Base-by-base conservation (phyloP, 495 filamentous ascomycete genomes). In the Filosporella fistucella region DNA sequence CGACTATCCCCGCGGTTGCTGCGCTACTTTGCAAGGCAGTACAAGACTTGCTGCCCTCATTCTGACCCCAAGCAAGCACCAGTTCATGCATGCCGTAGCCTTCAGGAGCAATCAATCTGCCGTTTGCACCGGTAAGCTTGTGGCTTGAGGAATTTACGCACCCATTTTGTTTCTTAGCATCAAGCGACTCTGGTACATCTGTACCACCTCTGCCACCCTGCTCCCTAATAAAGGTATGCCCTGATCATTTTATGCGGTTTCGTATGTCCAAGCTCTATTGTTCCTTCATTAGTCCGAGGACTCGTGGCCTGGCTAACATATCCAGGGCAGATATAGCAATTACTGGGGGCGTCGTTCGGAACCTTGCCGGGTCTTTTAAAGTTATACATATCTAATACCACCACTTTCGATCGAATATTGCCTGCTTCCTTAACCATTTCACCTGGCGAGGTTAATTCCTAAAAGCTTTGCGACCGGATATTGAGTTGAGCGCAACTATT, bases 231-330 rank as follows among this genome's bases (percentile, higher is more conserved):
- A 46, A 52, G 52, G 47, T 52, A 54, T 40, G 47, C 44, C 56
- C 56, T 55, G 51, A 49, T 51, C 42, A 44, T 43, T 28, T 45
- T 55, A 52, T 44, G 50, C 33, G 43, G 37, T 54, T 46, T 49
- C 40, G 18, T 28, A 35, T 42, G 22, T 22, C 35, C 49, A 54
- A 51, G 34, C 42, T 33, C 29, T 33, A 29, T 37, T 48, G 43
- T 10, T 20, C 48, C 26, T 41, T 47, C 26, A 55, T 55, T 58
- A 49, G 43, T 39, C 33, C 38, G 40, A 34, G 13, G 48, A 59
- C 41, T 55, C 48, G 42, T 47, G 42, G 51, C 45, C 43, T 32
- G 46, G 51, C 42, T 51, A 47, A 48, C 25, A 29, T 36, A 22
- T 45, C 42, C 34, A 50, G 46, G 47, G 32, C 41, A 28, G 20